Conservation (phyloP, 2,329 filamentous ascomycete species). For the Alternaria novae-zelandiae region DNA sequence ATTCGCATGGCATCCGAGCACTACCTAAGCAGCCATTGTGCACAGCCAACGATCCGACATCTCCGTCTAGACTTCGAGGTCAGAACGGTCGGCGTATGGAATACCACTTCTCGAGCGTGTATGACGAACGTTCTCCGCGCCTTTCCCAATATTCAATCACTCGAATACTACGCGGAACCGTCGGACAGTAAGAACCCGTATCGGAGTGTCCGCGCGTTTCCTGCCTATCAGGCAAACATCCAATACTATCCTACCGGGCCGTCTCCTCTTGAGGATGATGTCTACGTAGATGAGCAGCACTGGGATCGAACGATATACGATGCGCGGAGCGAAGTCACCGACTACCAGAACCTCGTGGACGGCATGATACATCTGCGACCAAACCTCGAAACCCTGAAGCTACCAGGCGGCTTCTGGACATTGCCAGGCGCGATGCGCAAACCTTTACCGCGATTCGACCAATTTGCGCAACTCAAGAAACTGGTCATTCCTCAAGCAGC, state of each 20-base stretch:
- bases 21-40: background rate
- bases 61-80: slow-evolving; percentile 21
- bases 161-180: slow-evolving; percentile 19
- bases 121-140: slow-evolving; percentile 7
- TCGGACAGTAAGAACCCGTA: slow-evolving; percentile 19
- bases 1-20: background rate
- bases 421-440: slow-evolving; percentile 20
- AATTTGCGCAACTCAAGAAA: slow-evolving; percentile 6
- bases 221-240: slow-evolving; percentile 21
- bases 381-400: slow-evolving; percentile 6
- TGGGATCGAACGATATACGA: slow-evolving; percentile 18
- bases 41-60: slow-evolving; percentile 5
- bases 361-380: slow-evolving; percentile 10
- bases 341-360: slow-evolving; percentile 20
- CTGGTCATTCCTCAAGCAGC: slow-evolving; percentile 19
- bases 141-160: slow-evolving; percentile 5
- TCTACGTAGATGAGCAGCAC: background rate
- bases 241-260: slow-evolving; percentile 12
- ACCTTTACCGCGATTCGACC: slow-evolving; percentile 16
- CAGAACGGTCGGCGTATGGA: slow-evolving; percentile 17
- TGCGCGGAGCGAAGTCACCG: slow-evolving; percentile 20
- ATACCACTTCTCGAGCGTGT: background rate
- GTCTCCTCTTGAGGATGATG: background rate
- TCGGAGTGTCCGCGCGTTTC: slow-evolving; percentile 16
- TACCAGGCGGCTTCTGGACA: slow-evolving; percentile 25